Evolutionary conservation across 495 filamentous ascomycete genomes (phyloP).

Genomic region (Niebla homalea): DNA sequence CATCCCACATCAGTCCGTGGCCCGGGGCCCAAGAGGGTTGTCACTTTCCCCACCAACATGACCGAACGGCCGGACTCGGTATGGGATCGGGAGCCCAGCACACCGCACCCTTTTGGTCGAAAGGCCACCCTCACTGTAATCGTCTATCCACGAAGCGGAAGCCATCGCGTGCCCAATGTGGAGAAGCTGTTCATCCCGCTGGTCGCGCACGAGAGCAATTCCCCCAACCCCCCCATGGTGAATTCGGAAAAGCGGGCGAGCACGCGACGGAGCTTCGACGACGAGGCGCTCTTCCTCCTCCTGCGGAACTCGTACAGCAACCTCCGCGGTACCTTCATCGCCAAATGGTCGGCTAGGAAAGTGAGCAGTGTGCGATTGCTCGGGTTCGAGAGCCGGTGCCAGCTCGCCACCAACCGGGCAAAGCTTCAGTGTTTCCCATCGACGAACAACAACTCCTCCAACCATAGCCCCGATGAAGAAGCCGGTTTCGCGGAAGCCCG

Average conservation of each 20-base stretch:
- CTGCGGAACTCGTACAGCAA: conserved; percentile 9
- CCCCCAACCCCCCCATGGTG: background rate
- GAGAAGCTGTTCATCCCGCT: conserved; percentile 7
- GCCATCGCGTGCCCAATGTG: conserved; percentile 7
- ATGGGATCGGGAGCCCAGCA: conserved; percentile 11
- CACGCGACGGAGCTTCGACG: conserved; percentile 12
- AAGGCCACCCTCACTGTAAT: conserved; percentile 9
- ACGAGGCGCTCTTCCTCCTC: conserved; percentile 16
- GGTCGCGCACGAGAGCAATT: background rate
- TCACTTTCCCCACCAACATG: conserved; percentile 12
- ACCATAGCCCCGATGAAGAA: background rate
- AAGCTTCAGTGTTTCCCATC: background rate
- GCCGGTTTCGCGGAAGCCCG: conserved; percentile 5
- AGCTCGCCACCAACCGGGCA: conserved; percentile 5
- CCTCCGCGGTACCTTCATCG: conserved; percentile 7
- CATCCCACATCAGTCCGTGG: background rate
- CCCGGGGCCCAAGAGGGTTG: conserved; percentile 4
- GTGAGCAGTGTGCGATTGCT: conserved; percentile 8
- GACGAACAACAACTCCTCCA: background rate
- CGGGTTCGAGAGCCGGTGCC: conserved; percentile 1
- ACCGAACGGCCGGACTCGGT: conserved; percentile 2
- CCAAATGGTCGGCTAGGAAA: conserved; percentile 8
- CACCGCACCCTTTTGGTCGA: conserved; percentile 15
- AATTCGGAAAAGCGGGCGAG: background rate
- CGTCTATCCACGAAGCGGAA: conserved; percentile 5